Percentiles rank a stretch among this genome's conserved stretches.
These are phyloP conservation scores for Myxozyma monticola DNA, from an alignment of 805 yeast genomes.

Conservation along the genomic window DNA sequence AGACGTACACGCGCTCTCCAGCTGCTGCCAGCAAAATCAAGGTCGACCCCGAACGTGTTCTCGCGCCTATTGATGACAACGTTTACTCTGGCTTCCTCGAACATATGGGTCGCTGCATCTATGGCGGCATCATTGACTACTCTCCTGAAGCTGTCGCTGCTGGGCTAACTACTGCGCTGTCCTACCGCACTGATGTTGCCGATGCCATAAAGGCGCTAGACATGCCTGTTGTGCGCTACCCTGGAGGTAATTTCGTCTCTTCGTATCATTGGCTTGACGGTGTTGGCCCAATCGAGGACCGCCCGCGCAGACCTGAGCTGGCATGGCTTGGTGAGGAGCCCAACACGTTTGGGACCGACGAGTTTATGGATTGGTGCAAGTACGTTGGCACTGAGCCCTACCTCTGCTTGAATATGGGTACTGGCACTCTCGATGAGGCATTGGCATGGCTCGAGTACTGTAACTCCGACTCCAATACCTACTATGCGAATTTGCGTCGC, in stretches of 20 bases:
- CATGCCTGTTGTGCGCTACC: constrained; percentile 43
- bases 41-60: constrained; percentile 37
- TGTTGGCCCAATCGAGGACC: constrained; percentile 38
- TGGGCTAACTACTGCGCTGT: constrained; percentile 34
- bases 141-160: constrained; percentile 27
- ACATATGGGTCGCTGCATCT: constrained; percentile 42
- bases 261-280: constrained; percentile 43
- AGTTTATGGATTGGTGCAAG: constrained; percentile 42
- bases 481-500: constrained; percentile 41
- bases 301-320: constrained; percentile 41
- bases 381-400: constrained; percentile 40
- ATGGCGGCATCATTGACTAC: constrained; percentile 43
- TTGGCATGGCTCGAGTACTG: constrained; percentile 43
- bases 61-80: constrained; percentile 36
- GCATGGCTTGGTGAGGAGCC: constrained; percentile 42
- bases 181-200: constrained; percentile 39
- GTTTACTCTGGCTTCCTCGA: constrained; percentile 43
- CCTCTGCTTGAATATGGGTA: constrained; percentile 42
- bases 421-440: constrained; percentile 43
- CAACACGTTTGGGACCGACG: constrained; percentile 42
- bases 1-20: constrained; percentile 1
- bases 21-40: constrained; percentile 6
- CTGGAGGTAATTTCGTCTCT: constrained; percentile 43
- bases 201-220: constrained; percentile 39
- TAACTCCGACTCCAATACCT: constrained; percentile 39